Conservation (phyloP, 345 rosid species). For the Ricinus communis region DNA sequence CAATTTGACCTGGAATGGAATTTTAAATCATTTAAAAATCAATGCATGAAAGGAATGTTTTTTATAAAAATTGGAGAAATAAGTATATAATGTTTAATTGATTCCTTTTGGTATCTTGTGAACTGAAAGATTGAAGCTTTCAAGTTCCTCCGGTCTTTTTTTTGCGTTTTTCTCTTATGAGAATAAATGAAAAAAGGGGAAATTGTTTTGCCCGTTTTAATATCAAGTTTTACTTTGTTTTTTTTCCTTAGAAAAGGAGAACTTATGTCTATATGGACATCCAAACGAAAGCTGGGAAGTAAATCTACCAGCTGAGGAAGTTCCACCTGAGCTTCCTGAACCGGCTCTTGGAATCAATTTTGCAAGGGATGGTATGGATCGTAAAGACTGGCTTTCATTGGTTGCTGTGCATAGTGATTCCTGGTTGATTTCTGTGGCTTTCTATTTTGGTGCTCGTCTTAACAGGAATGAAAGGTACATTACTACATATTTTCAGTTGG, state of each 20-base stretch:
- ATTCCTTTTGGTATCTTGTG: neutral
- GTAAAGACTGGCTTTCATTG: constrained; percentile 90
- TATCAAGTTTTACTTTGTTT: neutral
- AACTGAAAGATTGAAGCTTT: neutral
- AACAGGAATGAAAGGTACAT: constrained; percentile 80
- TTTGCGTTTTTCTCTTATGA: neutral
- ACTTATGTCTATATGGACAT: constrained; percentile 89
- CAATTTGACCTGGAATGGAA: neutral
- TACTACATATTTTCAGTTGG: neutral
- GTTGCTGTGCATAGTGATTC: constrained; percentile 97
- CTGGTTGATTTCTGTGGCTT: constrained; percentile 96
- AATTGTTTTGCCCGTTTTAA: neutral
- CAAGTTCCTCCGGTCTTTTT: neutral
- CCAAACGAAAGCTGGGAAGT: constrained; percentile 96
- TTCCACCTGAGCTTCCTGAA: constrained; percentile 96
- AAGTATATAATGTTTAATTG: no score
- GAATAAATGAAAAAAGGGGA: no score
- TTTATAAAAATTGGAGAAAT: no score
- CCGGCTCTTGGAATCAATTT: constrained; percentile 96
- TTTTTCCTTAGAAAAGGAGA: constrained; percentile 67
- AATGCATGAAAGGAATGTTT: no score
- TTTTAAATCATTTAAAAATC: neutral
- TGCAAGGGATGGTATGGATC: constrained; percentile 94
- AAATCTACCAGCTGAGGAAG: constrained; percentile 91
- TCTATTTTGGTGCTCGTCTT: constrained; percentile 93